Evolutionary conservation across 176 grass and related monocot species (phyloP).

Genomic region (Chloris gayana): DNA sequence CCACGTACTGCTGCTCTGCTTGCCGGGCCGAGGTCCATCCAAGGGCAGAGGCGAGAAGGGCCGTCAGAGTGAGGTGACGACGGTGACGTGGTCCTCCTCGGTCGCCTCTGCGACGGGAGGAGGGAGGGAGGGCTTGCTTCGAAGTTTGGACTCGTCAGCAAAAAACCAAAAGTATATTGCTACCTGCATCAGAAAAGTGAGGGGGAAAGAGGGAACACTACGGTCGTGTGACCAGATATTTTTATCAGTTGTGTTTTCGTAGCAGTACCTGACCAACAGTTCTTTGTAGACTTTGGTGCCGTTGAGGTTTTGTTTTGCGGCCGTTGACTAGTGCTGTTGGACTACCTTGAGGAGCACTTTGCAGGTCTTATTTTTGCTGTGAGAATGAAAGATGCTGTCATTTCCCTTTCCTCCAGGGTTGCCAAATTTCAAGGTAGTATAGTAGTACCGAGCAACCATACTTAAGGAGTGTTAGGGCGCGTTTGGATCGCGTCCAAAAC

Average conservation of each 20-base stretch:
- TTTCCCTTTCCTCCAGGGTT: too few species aligned
- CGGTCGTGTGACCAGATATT: not conserved
- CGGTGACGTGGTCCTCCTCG: constrained; percentile 23
- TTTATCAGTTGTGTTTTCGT: not conserved
- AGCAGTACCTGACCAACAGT: not conserved
- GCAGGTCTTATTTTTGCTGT: not conserved
- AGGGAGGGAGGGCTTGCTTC: constrained; percentile 21
- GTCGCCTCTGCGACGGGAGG: constrained; percentile 14
- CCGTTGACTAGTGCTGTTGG: too few species aligned
- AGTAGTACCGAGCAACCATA: not conserved
- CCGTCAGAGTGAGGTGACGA: not conserved
- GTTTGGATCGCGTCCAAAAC: too few species aligned
- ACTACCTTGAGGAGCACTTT: not conserved
- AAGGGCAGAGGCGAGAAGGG: not conserved
- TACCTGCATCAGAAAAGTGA: constrained; percentile 10
- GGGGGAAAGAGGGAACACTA: not conserved
- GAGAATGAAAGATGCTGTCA: not conserved
- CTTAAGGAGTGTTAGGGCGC: not conserved
- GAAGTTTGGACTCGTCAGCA: constrained; percentile 40
- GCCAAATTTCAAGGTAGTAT: too few species aligned
- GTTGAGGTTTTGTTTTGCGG: too few species aligned
- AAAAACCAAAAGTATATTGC: constrained; percentile 16
- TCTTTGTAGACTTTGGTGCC: too few species aligned
- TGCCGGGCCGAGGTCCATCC: not conserved
- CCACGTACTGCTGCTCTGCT: not conserved